Percentiles rank a stretch among this genome's conserved stretches.
These are phyloP conservation scores for Mortierella sp. DNA, from an alignment of 371 early-diverging fungal genomes.

Conservation along the genomic window DNA sequence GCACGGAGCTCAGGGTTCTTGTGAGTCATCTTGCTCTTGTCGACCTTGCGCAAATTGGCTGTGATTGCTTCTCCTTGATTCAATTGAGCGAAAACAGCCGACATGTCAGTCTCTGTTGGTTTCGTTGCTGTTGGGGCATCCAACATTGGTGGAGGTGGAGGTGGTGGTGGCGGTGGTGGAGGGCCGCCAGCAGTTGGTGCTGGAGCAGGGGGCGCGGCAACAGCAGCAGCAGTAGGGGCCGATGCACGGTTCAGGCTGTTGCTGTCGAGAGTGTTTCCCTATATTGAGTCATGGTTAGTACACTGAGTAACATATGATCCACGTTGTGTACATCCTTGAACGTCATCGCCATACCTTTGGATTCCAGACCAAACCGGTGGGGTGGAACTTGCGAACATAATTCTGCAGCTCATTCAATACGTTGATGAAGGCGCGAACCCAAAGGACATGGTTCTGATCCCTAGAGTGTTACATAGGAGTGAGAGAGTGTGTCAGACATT, in stretches of 20 bases:
- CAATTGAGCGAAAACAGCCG: constrained; percentile 88
- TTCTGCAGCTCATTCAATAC: constrained; percentile 80
- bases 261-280: constrained; percentile 43
- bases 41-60: constrained; percentile 91
- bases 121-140: constrained; percentile 44
- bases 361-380: constrained; percentile 95
- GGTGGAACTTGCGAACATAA: constrained; percentile 91
- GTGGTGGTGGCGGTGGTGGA: constrained; percentile 75
- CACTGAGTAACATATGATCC: background rate
- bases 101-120: constrained; percentile 58
- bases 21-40: constrained; percentile 96
- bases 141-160: constrained; percentile 69
- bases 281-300: constrained; percentile 1
- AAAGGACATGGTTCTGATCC: constrained; percentile 86
- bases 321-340: background rate
- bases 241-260: constrained; percentile 37
- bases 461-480: constrained; percentile 55
- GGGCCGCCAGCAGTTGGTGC: constrained; percentile 67
- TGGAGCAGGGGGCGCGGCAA: constrained; percentile 60
- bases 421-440: constrained; percentile 79
- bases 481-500: constrained; percentile 4
- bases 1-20: constrained; percentile 93
- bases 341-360: constrained; percentile 64
- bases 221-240: constrained; percentile 35
- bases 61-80: constrained; percentile 88